Evolutionary conservation across 176 grass and related monocot genomes (phyloP), one percentile per base, ranked within the genome.

Genomic region (Musa acuminata): DNA sequence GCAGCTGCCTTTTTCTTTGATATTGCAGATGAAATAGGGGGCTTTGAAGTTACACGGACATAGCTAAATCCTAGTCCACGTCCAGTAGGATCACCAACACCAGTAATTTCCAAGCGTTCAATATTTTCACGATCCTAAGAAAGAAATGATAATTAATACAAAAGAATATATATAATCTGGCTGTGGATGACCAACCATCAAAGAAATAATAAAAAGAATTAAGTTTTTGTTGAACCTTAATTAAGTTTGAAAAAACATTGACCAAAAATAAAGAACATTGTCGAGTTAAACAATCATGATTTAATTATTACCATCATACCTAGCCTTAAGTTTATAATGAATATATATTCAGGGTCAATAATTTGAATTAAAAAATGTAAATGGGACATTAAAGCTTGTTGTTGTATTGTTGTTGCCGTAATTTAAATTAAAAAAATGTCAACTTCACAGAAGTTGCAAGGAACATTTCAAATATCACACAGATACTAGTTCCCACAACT

Each of bases 11-110:
- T 98, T 67, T 93, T 98, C 80, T 98, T 98, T 20, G 54, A 68
- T 26, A 43, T 55, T 87, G 84, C 80, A 87, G 87, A 93, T 53
- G 95, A 80, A 63, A 92, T 70, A 75, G 86, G 93, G 77, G 89
- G 89, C 82, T 92, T 92, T 27, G 93, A 78, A 77, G 90, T 82
- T 59, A 87, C 90, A 77, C 84, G 72, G 71, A 93, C 95, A 78
- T 93, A 98, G 82, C 95, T 98, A 84, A 98, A 98, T 65, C 95
- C 95, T 71, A 98, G 80, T 20, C 90, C 95, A 81, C 90, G 88
- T 62, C 95, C 90, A 73, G 95, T 93, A 80, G 95, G 95, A 83
- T 98, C 95, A 24, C 90, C 90, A 75, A 93, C 86, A 53, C 90
- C 95, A 52, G 88, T 85, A 73, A 98, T 98, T 88, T 93, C 95